Evolutionary conservation across 768 basidiomycete genomes (phyloP).

Genomic region (Tremella mesenterica): DNA sequence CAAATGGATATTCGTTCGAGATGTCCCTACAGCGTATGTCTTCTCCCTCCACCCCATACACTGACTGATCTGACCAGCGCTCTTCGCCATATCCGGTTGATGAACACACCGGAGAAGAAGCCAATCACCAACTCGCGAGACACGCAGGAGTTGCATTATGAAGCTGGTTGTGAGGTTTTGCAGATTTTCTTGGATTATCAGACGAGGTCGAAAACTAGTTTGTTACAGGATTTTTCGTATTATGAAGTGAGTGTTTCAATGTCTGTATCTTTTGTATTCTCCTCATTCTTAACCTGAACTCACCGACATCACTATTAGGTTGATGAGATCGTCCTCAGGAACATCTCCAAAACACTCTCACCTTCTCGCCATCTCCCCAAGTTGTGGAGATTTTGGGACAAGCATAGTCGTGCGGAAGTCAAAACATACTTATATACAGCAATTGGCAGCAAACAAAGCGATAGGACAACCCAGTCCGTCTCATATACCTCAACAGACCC

Average conservation of each 20-base stretch:
- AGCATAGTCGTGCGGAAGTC: not conserved
- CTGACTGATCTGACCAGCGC: constrained; percentile 1
- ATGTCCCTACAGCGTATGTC: constrained; percentile 50
- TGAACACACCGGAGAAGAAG: constrained; percentile 93
- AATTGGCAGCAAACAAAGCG: constrained; percentile 11
- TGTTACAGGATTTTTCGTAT: constrained; percentile 63
- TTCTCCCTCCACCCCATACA: not conserved
- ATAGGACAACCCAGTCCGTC: constrained; percentile 3
- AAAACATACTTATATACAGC: not conserved
- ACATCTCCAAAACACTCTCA: constrained; percentile 4
- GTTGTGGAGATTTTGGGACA: not conserved
- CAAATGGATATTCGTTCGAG: constrained; percentile 92
- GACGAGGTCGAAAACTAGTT: constrained; percentile 72
- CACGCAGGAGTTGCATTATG: constrained; percentile 90
- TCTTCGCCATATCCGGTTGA: constrained; percentile 39
- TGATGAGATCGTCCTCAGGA: constrained; percentile 1
- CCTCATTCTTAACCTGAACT: no score
- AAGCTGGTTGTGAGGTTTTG: constrained; percentile 94
- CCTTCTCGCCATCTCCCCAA: not conserved
- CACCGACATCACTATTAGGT: no score
- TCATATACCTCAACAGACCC: constrained; percentile 3
- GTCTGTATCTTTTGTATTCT: not conserved
- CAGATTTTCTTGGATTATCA: constrained; percentile 82
- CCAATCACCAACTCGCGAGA: constrained; percentile 97
- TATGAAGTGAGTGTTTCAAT: constrained; percentile 38